These are phyloP conservation scores for Metschnikowia hibisci DNA, from an alignment of 805 yeast genomes.

Conservation along the genomic window DNA sequence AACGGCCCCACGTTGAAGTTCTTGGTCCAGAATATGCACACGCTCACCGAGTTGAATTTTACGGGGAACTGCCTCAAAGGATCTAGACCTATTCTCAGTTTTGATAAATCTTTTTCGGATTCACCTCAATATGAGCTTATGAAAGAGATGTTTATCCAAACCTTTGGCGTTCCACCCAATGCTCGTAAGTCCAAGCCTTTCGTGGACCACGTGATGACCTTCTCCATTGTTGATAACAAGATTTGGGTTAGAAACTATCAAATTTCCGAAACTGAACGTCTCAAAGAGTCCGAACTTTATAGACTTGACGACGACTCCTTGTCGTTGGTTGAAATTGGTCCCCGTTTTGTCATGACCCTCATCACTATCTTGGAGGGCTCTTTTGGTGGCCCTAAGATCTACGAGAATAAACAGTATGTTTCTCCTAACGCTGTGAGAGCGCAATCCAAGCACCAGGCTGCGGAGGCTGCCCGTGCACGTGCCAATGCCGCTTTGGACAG, in stretches of 20 bases:
- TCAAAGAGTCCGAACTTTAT: constrained; percentile 47
- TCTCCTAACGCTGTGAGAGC: constrained; percentile 95
- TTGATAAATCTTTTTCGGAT: constrained; percentile 68
- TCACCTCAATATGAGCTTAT: constrained; percentile 67
- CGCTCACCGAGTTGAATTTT: constrained; percentile 92
- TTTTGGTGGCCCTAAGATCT: constrained; percentile 95
- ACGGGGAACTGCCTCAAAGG: constrained; percentile 96
- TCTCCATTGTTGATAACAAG: constrained; percentile 87
- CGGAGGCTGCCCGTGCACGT: constrained; percentile 72
- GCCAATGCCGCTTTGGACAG: constrained; percentile 74
- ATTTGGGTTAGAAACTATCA: constrained; percentile 96
- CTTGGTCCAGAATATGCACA: constrained; percentile 90
- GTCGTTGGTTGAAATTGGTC: constrained; percentile 91
- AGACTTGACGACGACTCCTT: constrained; percentile 52
- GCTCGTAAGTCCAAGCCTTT: constrained; percentile 94
- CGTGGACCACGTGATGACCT: constrained; percentile 90
- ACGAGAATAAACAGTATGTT: constrained; percentile 94
- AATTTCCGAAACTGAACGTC: constrained; percentile 63
- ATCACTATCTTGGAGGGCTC: constrained; percentile 93
- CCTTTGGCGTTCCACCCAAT: constrained; percentile 91
- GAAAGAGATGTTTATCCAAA: constrained; percentile 76
- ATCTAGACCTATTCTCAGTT: constrained; percentile 88
- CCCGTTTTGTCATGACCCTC: constrained; percentile 88
- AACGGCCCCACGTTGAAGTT: constrained; percentile 96
- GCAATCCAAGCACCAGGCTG: constrained; percentile 74